phyloP scores from a whole-genome alignment of 75 land plant genomes.

The Picea glauca region DNA sequence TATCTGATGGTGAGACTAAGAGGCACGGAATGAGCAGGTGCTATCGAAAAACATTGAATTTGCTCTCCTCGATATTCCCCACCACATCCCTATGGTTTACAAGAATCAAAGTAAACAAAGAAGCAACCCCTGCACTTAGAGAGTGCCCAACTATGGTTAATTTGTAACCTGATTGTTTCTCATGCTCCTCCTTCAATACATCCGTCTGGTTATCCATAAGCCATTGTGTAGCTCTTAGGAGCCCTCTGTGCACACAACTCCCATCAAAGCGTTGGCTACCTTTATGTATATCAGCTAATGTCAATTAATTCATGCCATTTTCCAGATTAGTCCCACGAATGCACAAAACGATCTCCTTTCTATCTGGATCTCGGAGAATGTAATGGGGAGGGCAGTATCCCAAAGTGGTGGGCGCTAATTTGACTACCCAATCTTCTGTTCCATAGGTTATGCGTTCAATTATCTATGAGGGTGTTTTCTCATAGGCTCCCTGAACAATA shows the following conservation, averaged over 20 bases:
- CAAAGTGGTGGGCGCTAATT: neutral
- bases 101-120: too few relatives aligned
- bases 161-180: constrained; percentile 49
- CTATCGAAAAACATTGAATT: too few relatives aligned
- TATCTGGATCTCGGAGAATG: constrained; percentile 29
- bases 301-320: constrained; percentile 22
- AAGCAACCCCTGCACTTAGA: constrained; percentile 3
- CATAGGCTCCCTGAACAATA: neutral
- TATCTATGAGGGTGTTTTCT: neutral
- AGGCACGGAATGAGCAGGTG: too few relatives aligned
- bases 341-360: constrained; percentile 31
- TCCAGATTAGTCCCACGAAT: constrained; percentile 44
- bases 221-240: constrained; percentile 34
- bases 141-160: constrained; percentile 86
- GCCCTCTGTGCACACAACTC: constrained; percentile 52
- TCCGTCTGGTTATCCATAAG: constrained; percentile 17
- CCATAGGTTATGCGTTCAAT: neutral
- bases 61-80: too few relatives aligned
- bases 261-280: constrained; percentile 34
- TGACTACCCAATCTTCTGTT: neutral
- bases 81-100: too few relatives aligned
- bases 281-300: constrained; percentile 28
- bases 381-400: constrained; percentile 39
- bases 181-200: constrained; percentile 16
- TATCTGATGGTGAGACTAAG: too few relatives aligned